These are phyloP conservation scores for Aspergillus pseudoviridinutans DNA, from an alignment of 2,329 filamentous ascomycete species.

Conservation along the genomic window DNA sequence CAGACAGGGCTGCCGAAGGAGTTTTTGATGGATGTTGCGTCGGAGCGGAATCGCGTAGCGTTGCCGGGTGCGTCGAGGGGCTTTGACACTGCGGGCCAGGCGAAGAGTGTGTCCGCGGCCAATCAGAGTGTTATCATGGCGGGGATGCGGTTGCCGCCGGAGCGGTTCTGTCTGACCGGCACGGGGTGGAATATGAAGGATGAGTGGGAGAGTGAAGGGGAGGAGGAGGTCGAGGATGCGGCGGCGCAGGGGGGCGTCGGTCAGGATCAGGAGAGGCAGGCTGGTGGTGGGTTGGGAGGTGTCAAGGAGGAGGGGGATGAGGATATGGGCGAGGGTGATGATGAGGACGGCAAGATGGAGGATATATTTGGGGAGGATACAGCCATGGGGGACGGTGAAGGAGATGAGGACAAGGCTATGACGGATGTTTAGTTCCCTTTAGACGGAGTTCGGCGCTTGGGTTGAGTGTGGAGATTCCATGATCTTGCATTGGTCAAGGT, in stretches of 20 bases:
- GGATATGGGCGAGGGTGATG: constrained; percentile 36
- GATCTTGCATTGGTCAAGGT: background rate
- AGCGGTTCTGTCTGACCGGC: constrained; percentile 59
- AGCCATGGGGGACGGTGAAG: constrained; percentile 34
- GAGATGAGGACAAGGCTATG: constrained; percentile 38
- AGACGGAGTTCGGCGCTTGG: background rate
- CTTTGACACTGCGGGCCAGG: constrained; percentile 29
- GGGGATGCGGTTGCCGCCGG: constrained; percentile 58
- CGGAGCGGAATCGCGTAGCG: constrained; percentile 51
- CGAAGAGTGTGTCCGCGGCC: constrained; percentile 18
- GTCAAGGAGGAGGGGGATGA: constrained; percentile 32
- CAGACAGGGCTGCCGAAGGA: constrained; percentile 58
- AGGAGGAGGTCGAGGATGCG: constrained; percentile 33
- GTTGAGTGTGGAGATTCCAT: constrained; percentile 1
- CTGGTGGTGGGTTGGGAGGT: constrained; percentile 21
- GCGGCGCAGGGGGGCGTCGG: constrained; percentile 30
- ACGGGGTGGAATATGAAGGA: constrained; percentile 55
- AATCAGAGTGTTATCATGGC: constrained; percentile 40
- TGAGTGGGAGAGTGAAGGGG: constrained; percentile 55
- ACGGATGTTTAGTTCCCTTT: constrained; percentile 33
- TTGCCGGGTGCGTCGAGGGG: constrained; percentile 54
- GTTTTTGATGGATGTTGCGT: constrained; percentile 56
- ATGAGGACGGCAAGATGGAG: constrained; percentile 46
- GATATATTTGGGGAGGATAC: constrained; percentile 45
- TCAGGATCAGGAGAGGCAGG: constrained; percentile 15